phyloP scores from a whole-genome alignment of 495 filamentous ascomycete genomes.

The Aspergillus cristatus region DNA sequence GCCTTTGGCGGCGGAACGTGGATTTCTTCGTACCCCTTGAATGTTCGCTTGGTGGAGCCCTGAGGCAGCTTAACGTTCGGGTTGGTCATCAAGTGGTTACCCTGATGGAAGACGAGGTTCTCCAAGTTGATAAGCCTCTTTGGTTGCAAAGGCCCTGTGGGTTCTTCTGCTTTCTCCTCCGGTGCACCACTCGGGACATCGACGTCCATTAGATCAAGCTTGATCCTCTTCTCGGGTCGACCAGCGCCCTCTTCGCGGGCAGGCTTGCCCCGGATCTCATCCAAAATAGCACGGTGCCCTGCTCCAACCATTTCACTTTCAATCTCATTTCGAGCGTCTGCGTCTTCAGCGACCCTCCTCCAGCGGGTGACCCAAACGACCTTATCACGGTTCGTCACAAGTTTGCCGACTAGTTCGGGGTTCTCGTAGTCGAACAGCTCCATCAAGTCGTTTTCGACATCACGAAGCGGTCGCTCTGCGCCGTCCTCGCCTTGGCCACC shows the following conservation, averaged over 20 bases:
- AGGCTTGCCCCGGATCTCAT: slow-evolving; percentile 66
- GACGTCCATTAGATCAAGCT: slow-evolving; percentile 81
- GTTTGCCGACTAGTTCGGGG: slow-evolving; percentile 81
- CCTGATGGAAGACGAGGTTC: slow-evolving; percentile 93
- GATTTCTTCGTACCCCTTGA: slow-evolving; percentile 98
- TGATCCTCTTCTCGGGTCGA: slow-evolving; percentile 68
- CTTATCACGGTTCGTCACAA: slow-evolving; percentile 87
- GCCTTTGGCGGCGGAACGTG: slow-evolving; percentile 88
- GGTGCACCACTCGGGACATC: slow-evolving; percentile 57
- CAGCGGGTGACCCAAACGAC: slow-evolving; percentile 92
- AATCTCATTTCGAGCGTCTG: slow-evolving; percentile 63
- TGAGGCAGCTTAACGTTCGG: slow-evolving; percentile 90
- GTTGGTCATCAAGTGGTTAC: slow-evolving; percentile 98
- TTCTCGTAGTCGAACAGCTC: slow-evolving; percentile 97
- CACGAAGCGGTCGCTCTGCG: slow-evolving; percentile 71
- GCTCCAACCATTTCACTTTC: slow-evolving; percentile 85
- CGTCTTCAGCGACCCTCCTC: slow-evolving; percentile 72
- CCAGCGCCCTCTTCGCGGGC: slow-evolving; percentile 41
- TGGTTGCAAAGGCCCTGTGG: slow-evolving; percentile 80
- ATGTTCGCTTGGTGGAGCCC: slow-evolving; percentile 86
- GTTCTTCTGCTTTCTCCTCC: slow-evolving; percentile 39
- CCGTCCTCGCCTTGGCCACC: slow-evolving; percentile 68
- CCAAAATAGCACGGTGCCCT: slow-evolving; percentile 77
- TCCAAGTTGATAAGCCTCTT: slow-evolving; percentile 84
- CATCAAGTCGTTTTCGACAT: slow-evolving; percentile 97